Evolutionary conservation across 1,139 yeast genomes (phyloP), one percentile per base, ranked within the genome.

Genomic region (Magnusiomyces tetraspermus): DNA sequence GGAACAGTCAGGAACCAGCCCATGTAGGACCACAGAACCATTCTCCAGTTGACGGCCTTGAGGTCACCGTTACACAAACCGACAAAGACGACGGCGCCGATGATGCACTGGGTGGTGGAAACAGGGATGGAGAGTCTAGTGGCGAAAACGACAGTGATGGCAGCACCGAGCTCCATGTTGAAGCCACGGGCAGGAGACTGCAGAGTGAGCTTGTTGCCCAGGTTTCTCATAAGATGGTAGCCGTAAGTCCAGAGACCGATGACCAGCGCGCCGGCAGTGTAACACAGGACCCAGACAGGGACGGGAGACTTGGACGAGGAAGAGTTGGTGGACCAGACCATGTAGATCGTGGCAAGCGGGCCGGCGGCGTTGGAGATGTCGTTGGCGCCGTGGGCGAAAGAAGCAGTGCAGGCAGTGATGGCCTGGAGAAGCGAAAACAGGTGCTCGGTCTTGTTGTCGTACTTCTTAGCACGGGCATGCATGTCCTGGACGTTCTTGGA

Each of bases 161-260:
- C 92, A 54, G 90, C 88, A 57, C 90, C 92, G 53, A 84, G 72
- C 69, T 84, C 94, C 65, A 83, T 81, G 21, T 85, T 71, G 63
- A 83, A 85, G n/a, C 92, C 92, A 69, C 92, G 76, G 4, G 88
- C 76, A 49, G 94, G 94, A 1, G 90, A 83, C 71, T 83, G 89
- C 61, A 82, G 75, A 56, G 85, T 84, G 69, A 84, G 72, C 65
- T 80, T 81, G 73, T 84, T 84, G 67, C 92, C 94, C 68, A 84
- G 75, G 65, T 80, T 79, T 55, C 76, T 68, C 83, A 84, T 83
- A 62, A 84, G 79, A 62, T 77, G 76, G 74, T 83, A 84, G 58
- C 90, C 90, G 58, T 71, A 83, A 48, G 82, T 81, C 88, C 88
- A 83, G 58, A 76, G 67, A 53, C 94, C 94, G 61, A 84, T 67